These are phyloP conservation scores for Henckelia pumila DNA, from an alignment of 257 asterid genomes.

Conservation along the genomic window DNA sequence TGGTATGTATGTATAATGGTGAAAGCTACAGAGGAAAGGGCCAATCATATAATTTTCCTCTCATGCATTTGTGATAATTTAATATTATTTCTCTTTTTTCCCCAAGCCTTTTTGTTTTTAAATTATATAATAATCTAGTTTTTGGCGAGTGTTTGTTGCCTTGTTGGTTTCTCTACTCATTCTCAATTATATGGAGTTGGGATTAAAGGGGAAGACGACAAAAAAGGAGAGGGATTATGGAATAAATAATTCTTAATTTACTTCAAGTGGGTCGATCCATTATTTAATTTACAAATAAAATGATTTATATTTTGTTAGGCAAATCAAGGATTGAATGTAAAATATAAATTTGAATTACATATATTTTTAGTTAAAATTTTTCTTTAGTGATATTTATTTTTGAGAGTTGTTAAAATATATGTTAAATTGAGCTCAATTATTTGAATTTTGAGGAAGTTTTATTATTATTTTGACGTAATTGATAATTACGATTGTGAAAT, in stretches of 20 bases:
- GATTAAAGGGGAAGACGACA: not conserved
- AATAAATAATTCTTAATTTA: too few relatives aligned
- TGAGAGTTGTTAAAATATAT: too few relatives aligned
- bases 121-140: slow-evolving; percentile 10
- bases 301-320: too few relatives aligned
- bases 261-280: not conserved
- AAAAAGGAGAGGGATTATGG: not conserved
- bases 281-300: too few relatives aligned
- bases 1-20: slow-evolving; percentile 29
- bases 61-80: slow-evolving; percentile 26
- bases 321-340: too few relatives aligned
- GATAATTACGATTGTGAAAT: too few relatives aligned
- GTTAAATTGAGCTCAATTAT: too few relatives aligned
- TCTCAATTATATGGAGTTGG: slow-evolving; percentile 3
- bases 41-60: slow-evolving; percentile 37
- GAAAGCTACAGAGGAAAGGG: slow-evolving; percentile 25
- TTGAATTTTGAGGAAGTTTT: too few relatives aligned
- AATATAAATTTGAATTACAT: too few relatives aligned
- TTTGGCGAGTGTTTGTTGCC: slow-evolving; percentile 19
- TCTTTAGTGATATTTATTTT: not conserved
- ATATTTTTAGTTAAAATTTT: not conserved
- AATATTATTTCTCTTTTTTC: slow-evolving; percentile 4
- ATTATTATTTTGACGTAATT: too few relatives aligned
- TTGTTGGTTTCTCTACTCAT: slow-evolving; percentile 29
- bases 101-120: not conserved